Percentiles rank a stretch among this genome's conserved stretches.
Conservation (phyloP, 1,284 basidiomycete species). For the Sporisorium exsertum region DNA sequence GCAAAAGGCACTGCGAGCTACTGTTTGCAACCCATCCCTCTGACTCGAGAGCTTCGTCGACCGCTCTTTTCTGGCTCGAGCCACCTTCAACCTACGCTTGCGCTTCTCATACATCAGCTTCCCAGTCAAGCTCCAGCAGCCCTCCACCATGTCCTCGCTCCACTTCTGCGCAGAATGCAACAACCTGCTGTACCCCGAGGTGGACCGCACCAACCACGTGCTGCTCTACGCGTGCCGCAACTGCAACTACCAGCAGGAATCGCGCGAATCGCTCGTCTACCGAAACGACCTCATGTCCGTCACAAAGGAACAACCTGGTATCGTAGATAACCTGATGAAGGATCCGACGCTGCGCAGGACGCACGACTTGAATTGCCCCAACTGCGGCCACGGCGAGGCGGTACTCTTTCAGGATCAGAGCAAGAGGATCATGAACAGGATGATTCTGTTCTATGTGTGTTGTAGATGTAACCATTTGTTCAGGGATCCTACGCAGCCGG, state of each 20-base stretch:
- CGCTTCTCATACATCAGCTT: too few relatives aligned
- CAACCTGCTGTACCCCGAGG: slow-evolving; percentile 87
- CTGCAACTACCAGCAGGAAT: slow-evolving; percentile 87
- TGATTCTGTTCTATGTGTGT: slow-evolving; percentile 68
- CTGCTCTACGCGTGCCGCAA: slow-evolving; percentile 95
- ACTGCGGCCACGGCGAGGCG: slow-evolving; percentile 60
- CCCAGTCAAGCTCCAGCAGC: background rate
- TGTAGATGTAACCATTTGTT: slow-evolving; percentile 64
- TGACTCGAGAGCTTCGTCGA: too few relatives aligned
- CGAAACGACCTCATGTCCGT: slow-evolving; percentile 92
- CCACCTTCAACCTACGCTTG: too few relatives aligned
- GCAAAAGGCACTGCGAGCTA: too few relatives aligned
- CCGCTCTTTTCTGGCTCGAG: too few relatives aligned
- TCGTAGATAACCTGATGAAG: slow-evolving; percentile 86
- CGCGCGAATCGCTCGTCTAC: slow-evolving; percentile 89
- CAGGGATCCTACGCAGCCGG: slow-evolving; percentile 47
- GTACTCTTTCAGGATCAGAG: slow-evolving; percentile 68
- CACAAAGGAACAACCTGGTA: slow-evolving; percentile 90
- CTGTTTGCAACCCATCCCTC: too few relatives aligned
- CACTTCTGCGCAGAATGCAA: slow-evolving; percentile 73
- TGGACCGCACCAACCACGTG: slow-evolving; percentile 83
- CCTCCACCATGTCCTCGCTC: slow-evolving; percentile 59
- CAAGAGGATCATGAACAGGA: slow-evolving; percentile 65
- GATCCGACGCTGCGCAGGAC: slow-evolving; percentile 81
- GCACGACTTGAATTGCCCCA: slow-evolving; percentile 62